Evolutionary conservation across 306 rosid species (phyloP).

Genomic region (Gynostemma pentaphyllum): DNA sequence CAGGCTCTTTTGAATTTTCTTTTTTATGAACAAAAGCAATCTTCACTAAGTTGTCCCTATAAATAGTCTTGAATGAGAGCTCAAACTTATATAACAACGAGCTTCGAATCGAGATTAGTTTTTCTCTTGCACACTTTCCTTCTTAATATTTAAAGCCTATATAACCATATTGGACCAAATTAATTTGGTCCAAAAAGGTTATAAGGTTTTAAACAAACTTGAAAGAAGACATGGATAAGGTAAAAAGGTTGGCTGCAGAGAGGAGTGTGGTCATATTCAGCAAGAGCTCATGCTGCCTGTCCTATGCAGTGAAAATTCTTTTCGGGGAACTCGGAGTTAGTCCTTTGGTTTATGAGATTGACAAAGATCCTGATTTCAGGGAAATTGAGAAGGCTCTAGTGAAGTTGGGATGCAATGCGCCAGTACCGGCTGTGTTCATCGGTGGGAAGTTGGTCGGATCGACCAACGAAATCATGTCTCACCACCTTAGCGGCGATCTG

Average conservation of each 20-base stretch:
- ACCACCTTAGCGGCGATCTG: constrained; percentile 73
- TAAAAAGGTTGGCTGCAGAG: constrained; percentile 63
- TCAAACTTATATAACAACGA: constrained; percentile 35
- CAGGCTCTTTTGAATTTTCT: constrained; percentile 36
- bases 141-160: constrained; percentile 21
- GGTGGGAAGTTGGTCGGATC: constrained; percentile 74
- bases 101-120: constrained; percentile 26
- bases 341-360: constrained; percentile 64
- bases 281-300: constrained; percentile 88
- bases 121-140: constrained; percentile 22
- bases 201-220: constrained; percentile 16
- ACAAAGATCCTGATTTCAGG: constrained; percentile 68
- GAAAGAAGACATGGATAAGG: constrained; percentile 58
- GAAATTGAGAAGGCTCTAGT: constrained; percentile 83
- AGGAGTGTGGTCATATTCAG: constrained; percentile 86
- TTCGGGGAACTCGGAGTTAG: constrained; percentile 53
- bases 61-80: constrained; percentile 58
- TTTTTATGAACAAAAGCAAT: constrained; percentile 24
- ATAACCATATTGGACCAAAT: constrained; percentile 44
- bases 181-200: constrained; percentile 49
- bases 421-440: constrained; percentile 90
- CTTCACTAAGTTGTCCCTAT: constrained; percentile 41
- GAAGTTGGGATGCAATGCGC: constrained; percentile 52
- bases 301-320: constrained; percentile 68
- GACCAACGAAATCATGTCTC: constrained; percentile 95